These are phyloP conservation scores for Nannochloris sp. DNA, from an alignment of 139 green algal species.

Conservation along the genomic window DNA sequence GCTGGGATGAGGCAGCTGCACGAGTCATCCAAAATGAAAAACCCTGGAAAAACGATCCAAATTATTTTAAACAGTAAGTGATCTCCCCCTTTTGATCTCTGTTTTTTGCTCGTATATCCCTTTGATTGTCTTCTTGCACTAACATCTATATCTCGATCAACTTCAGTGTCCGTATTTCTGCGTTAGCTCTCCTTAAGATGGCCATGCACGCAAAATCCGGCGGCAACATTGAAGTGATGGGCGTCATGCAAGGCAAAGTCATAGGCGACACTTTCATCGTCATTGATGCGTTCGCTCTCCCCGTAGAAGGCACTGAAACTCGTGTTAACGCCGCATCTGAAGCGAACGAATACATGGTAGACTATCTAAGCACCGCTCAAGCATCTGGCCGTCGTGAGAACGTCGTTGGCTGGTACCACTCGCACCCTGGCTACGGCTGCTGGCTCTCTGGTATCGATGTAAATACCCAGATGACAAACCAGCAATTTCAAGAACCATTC, in stretches of 20 bases:
- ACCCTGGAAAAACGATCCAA: slow-evolving; percentile 82
- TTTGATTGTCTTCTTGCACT: not conserved
- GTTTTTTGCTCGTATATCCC: not conserved
- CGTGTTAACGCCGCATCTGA: slow-evolving; percentile 86
- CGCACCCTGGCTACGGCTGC: slow-evolving; percentile 96
- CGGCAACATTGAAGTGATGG: slow-evolving; percentile 95
- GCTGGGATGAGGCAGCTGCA: slow-evolving; percentile 66
- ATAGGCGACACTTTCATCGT: slow-evolving; percentile 85
- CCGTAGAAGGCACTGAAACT: slow-evolving; percentile 97
- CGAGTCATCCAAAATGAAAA: slow-evolving; percentile 53
- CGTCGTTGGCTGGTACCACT: slow-evolving; percentile 98
- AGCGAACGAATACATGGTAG: slow-evolving; percentile 95
- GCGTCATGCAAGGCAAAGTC: slow-evolving; percentile 91
- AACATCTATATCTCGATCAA: not conserved
- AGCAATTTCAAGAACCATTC: slow-evolving; percentile 90
- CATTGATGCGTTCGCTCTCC: slow-evolving; percentile 91
- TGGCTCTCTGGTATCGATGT: slow-evolving; percentile 95
- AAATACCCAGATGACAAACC: slow-evolving; percentile 82
- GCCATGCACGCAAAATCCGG: slow-evolving; percentile 91
- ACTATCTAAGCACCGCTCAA: slow-evolving; percentile 67
- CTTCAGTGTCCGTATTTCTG: slow-evolving; percentile 82
- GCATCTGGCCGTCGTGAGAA: slow-evolving; percentile 76
- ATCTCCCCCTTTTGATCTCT: not conserved
- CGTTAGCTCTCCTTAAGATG: slow-evolving; percentile 95
- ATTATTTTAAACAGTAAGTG: slow-evolving; percentile 77